Conservation (phyloP, 495 filamentous ascomycete genomes). For the Penicillium dipodomyicola region DNA sequence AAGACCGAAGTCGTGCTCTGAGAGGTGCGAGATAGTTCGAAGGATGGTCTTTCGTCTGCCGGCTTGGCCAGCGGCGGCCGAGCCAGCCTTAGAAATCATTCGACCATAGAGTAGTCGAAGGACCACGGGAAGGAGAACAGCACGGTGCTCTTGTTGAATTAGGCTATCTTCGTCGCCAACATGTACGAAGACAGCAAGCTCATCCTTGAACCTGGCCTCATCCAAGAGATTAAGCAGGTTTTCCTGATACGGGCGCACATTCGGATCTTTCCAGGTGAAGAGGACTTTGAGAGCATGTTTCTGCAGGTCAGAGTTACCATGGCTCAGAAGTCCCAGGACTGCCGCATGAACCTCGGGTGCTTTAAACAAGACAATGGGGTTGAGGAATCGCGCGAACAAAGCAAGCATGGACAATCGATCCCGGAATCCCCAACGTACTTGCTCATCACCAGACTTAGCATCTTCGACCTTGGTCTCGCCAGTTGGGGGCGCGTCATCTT, state of each 20-base stretch:
- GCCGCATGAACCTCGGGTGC: constrained; percentile 71
- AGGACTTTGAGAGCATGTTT: constrained; percentile 80
- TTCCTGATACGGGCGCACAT: constrained; percentile 76
- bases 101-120: constrained; percentile 87
- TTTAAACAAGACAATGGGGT: constrained; percentile 78
- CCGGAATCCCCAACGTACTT: constrained; percentile 54
- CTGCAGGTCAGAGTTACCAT: constrained; percentile 88
- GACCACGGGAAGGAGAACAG: constrained; percentile 75
- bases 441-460: constrained; percentile 17
- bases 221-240: constrained; percentile 86
- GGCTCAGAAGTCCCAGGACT: constrained; percentile 69
- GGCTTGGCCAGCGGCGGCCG: constrained; percentile 39
- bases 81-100: constrained; percentile 76
- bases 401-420: constrained; percentile 79
- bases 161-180: constrained; percentile 64
- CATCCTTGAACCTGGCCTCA: constrained; percentile 86
- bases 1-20: constrained; percentile 62
- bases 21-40: constrained; percentile 56
- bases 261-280: constrained; percentile 79
- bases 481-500: constrained; percentile 43
- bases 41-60: constrained; percentile 67
- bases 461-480: constrained; percentile 20
- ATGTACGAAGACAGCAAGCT: constrained; percentile 82
- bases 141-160: constrained; percentile 69
- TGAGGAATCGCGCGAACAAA: constrained; percentile 80